A percentile compares a stretch with the other conserved stretches of the same genome.
Conservation (phyloP, 2,329 filamentous ascomycete genomes). For the Paraconiothyrium sp. region DNA sequence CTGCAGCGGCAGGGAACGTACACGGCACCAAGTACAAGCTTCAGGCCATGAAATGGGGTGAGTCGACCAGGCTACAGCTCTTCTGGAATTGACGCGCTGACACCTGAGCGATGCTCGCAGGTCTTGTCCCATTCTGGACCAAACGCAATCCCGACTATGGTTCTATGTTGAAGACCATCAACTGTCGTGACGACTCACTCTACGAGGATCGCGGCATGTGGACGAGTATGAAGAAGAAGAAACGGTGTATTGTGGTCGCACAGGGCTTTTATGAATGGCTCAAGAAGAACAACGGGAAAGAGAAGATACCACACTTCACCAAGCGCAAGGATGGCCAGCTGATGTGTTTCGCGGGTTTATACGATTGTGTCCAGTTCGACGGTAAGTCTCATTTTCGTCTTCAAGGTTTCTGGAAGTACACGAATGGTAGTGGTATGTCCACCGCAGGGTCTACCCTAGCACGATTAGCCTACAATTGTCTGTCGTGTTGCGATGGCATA, state of each 20-base stretch:
- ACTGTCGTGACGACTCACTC: conserved; percentile 91
- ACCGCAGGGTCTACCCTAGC: conserved; percentile 2
- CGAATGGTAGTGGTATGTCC: conserved; percentile 4
- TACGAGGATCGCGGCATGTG: conserved; percentile 82
- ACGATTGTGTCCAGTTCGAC: conserved; percentile 87
- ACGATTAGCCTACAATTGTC: background rate
- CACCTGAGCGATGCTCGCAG: conserved; percentile 28
- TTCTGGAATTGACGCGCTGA: too few species aligned
- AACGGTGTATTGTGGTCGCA: conserved; percentile 86
- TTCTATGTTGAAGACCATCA: conserved; percentile 86
- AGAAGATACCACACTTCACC: conserved; percentile 85
- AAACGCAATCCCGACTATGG: conserved; percentile 82
- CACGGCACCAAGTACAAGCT: conserved; percentile 74
- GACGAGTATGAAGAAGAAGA: conserved; percentile 87
- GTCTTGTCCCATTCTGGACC: conserved; percentile 91
- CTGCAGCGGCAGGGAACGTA: conserved; percentile 29
- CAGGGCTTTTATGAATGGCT: conserved; percentile 98
- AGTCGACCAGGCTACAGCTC: conserved; percentile 3
- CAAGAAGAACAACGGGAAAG: conserved; percentile 77
- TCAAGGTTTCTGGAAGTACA: background rate
- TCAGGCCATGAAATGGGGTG: conserved; percentile 92
- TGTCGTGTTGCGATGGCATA: conserved; percentile 16
- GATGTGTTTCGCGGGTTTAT: conserved; percentile 90
- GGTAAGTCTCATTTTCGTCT: conserved; percentile 56
- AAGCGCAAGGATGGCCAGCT: conserved; percentile 82